These are phyloP conservation scores for Sanghuangporus sanghuang DNA, from an alignment of 1,284 basidiomycete genomes.

Conservation along the genomic window DNA sequence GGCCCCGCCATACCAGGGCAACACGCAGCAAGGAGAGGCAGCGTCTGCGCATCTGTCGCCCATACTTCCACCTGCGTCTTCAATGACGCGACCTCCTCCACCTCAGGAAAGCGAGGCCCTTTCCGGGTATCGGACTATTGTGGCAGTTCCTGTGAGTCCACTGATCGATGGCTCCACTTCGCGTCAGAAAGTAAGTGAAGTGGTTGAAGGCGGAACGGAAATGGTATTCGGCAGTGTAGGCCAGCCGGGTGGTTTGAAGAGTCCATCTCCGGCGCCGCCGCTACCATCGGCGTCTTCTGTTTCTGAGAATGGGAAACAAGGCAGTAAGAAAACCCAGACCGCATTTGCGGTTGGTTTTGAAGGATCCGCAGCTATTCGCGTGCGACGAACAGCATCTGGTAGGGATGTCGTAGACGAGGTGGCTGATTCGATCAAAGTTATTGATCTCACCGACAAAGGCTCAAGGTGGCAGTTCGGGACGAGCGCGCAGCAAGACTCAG, in stretches of 20 bases:
- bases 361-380: slow-evolving; percentile 12
- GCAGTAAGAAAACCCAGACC: not conserved
- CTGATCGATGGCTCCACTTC: slow-evolving; percentile 18
- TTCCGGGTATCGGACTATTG: slow-evolving; percentile 22
- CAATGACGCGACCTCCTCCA: slow-evolving; percentile 20
- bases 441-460: slow-evolving; percentile 33
- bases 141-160: slow-evolving; percentile 14
- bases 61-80: slow-evolving; percentile 18
- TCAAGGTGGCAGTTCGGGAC: slow-evolving; percentile 58
- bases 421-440: slow-evolving; percentile 23
- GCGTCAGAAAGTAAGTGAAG: slow-evolving; percentile 19
- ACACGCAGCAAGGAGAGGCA: not conserved
- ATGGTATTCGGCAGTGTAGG: slow-evolving; percentile 52
- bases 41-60: slow-evolving; percentile 3
- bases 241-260: slow-evolving; percentile 25
- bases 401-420: slow-evolving; percentile 10
- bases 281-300: not conserved
- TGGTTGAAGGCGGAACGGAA: slow-evolving; percentile 17
- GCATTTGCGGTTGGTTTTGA: slow-evolving; percentile 6
- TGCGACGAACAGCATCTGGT: slow-evolving; percentile 1
- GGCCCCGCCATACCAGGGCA: not conserved
- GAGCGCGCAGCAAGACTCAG: slow-evolving; percentile 27
- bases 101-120: slow-evolving; percentile 25
- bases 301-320: not conserved
- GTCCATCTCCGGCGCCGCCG: slow-evolving; percentile 26